Conservation (phyloP, 1,284 basidiomycete genomes). For the Malassezia furfur region DNA sequence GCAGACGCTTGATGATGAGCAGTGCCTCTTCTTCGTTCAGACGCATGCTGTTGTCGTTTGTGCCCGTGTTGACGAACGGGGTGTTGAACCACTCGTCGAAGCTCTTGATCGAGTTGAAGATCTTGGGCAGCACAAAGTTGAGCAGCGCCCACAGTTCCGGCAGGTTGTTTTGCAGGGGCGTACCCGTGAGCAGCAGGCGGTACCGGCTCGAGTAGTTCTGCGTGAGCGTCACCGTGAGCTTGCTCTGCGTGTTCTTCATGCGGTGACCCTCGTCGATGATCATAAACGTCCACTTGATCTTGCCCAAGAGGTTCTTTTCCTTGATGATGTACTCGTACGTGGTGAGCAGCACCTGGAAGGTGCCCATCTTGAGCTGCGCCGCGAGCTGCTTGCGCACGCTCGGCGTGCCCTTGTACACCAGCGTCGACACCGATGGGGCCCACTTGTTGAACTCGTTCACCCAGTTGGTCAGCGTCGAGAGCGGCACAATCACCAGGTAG, state of each 20-base stretch:
- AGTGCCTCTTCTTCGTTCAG: slow-evolving; percentile 99
- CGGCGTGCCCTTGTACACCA: slow-evolving; percentile 47
- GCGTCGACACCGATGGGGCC: slow-evolving; percentile 42
- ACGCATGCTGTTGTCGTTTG: slow-evolving; percentile 75
- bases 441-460: slow-evolving; percentile 48
- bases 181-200: slow-evolving; percentile 92
- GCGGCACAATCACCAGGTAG: slow-evolving; percentile 47
- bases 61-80: slow-evolving; percentile 91
- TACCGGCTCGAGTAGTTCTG: slow-evolving; percentile 87
- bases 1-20: slow-evolving; percentile 91
- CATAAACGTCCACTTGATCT: slow-evolving; percentile 48
- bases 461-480: slow-evolving; percentile 48
- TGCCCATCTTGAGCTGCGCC: slow-evolving; percentile 33
- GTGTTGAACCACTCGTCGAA: slow-evolving; percentile 99
- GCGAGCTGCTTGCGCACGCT: slow-evolving; percentile 41
- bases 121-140: slow-evolving; percentile 94
- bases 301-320: slow-evolving; percentile 47
- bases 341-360: slow-evolving; percentile 46
- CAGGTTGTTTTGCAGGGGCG: slow-evolving; percentile 95
- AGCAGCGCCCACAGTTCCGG: slow-evolving; percentile 96
- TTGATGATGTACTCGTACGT: slow-evolving; percentile 49
- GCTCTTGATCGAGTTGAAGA: slow-evolving; percentile 98
- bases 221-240: slow-evolving; percentile 83
- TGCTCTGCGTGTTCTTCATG: slow-evolving; percentile 98
- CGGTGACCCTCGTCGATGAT: slow-evolving; percentile 66